Evolutionary conservation across 2,329 filamentous ascomycete species (phyloP).

Genomic region (Passalora sequoiae): DNA sequence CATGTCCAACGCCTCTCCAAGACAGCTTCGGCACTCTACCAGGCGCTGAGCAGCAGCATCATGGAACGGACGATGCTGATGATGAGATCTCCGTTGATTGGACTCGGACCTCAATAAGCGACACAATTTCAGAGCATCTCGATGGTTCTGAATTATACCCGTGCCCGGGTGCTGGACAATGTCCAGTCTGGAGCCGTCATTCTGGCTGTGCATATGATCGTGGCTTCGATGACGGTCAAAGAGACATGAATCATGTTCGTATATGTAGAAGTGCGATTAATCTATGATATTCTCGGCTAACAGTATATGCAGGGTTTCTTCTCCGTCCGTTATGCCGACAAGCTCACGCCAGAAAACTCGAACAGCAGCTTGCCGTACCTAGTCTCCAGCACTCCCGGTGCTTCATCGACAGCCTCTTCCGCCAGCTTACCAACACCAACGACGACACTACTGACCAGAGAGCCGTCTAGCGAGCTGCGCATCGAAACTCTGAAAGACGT

Average conservation of each 20-base stretch:
- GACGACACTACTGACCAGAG: neutral
- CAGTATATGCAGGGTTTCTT: constrained; percentile 12
- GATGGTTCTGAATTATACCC: constrained; percentile 23
- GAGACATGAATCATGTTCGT: constrained; percentile 27
- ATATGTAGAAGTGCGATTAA: too few species aligned
- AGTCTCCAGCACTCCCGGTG: constrained; percentile 23
- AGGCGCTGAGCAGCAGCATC: constrained; percentile 23
- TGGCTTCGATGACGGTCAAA: constrained; percentile 29
- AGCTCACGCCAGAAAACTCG: constrained; percentile 22
- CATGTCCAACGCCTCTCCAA: constrained; percentile 8
- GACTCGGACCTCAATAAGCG: constrained; percentile 25
- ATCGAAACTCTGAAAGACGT: too few species aligned
- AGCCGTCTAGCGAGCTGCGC: neutral
- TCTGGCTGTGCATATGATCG: constrained; percentile 30
- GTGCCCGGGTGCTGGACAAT: constrained; percentile 26
- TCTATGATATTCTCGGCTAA: too few species aligned
- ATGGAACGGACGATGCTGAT: constrained; percentile 17
- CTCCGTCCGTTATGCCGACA: constrained; percentile 8
- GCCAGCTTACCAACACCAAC: constrained; percentile 29
- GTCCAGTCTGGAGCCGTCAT: constrained; percentile 24
- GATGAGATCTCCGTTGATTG: constrained; percentile 26
- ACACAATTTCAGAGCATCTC: constrained; percentile 11
- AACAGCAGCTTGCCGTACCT: constrained; percentile 18
- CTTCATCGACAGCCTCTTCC: constrained; percentile 29
- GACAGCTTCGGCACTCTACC: constrained; percentile 9